A percentile compares a stretch with the other conserved stretches of the same genome.
Conservation (phyloP, 2,329 filamentous ascomycete genomes). For the Fusarium torulosum region DNA sequence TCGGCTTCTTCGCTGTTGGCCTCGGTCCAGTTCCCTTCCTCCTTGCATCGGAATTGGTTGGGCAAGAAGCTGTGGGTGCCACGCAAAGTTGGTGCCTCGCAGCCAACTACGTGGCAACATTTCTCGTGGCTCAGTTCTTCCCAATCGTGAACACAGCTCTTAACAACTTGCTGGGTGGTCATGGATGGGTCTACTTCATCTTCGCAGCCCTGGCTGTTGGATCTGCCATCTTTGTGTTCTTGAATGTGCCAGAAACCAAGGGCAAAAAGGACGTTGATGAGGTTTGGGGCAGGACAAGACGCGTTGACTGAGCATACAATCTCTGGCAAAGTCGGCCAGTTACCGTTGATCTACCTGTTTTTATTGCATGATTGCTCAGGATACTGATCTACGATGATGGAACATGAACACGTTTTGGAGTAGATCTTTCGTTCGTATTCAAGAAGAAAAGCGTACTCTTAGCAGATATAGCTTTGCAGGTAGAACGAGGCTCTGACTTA, state of each 20-base stretch:
- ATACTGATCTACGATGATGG: neutral
- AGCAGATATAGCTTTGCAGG: slow-evolving; percentile 12
- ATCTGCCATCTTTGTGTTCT: slow-evolving; percentile 78
- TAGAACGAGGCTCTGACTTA: slow-evolving; percentile 13
- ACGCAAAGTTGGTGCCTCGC: slow-evolving; percentile 90
- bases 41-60: slow-evolving; percentile 89
- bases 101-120: slow-evolving; percentile 91
- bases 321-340: neutral
- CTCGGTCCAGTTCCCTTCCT: slow-evolving; percentile 96
- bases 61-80: slow-evolving; percentile 89
- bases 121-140: slow-evolving; percentile 94
- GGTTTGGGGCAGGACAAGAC: slow-evolving; percentile 82
- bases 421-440: slow-evolving; percentile 1
- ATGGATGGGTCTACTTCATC: slow-evolving; percentile 91
- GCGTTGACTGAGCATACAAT: slow-evolving; percentile 61
- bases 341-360: neutral
- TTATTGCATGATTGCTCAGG: neutral
- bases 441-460: slow-evolving; percentile 10
- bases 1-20: slow-evolving; percentile 89
- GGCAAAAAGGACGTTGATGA: slow-evolving; percentile 87
- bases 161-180: slow-evolving; percentile 71
- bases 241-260: slow-evolving; percentile 86
- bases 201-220: slow-evolving; percentile 81
- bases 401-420: neutral
- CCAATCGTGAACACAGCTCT: slow-evolving; percentile 84